Evolutionary conservation across 106 monocot species (phyloP).

Genomic region (Dioscorea dumetorum): DNA sequence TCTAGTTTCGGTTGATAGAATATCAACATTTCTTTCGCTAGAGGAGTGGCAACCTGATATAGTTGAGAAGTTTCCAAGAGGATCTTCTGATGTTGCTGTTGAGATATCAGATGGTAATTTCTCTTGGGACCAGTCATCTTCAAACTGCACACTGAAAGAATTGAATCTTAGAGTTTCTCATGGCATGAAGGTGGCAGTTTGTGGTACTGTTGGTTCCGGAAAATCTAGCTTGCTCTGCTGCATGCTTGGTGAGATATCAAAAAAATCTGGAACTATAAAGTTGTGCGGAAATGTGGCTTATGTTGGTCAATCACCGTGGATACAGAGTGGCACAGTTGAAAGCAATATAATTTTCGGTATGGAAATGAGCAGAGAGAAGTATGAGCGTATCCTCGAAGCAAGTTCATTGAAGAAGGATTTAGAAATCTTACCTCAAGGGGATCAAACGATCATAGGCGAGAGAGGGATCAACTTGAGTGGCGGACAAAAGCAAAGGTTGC

Average conservation of each 20-base stretch:
- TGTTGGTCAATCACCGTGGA: constrained; percentile 92
- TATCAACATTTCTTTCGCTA: constrained; percentile 57
- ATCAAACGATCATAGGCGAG: constrained; percentile 82
- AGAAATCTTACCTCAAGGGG: constrained; percentile 79
- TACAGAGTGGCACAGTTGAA: constrained; percentile 90
- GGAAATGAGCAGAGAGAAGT: constrained; percentile 67
- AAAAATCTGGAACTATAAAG: constrained; percentile 48
- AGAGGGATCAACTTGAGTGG: constrained; percentile 96
- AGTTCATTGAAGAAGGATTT: constrained; percentile 87
- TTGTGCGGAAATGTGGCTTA: constrained; percentile 69
- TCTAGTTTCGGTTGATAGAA: constrained; percentile 79
- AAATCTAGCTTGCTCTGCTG: constrained; percentile 83
- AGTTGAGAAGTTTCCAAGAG: constrained; percentile 47
- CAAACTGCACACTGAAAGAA: constrained; percentile 43
- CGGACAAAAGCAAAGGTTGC: constrained; percentile 94
- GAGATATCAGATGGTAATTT: constrained; percentile 56
- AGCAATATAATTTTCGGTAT: constrained; percentile 82
- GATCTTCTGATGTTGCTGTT: constrained; percentile 42
- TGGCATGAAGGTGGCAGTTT: constrained; percentile 80
- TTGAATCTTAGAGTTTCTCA: constrained; percentile 51
- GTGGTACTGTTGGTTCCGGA: constrained; percentile 86
- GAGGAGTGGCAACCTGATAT: constrained; percentile 56
- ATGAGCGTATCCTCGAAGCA: constrained; percentile 54
- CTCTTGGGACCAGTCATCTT: constrained; percentile 66
- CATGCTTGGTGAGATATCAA: constrained; percentile 80